Conservation (phyloP, 352 stramenopile species). For the Pythium graminicola region DNA sequence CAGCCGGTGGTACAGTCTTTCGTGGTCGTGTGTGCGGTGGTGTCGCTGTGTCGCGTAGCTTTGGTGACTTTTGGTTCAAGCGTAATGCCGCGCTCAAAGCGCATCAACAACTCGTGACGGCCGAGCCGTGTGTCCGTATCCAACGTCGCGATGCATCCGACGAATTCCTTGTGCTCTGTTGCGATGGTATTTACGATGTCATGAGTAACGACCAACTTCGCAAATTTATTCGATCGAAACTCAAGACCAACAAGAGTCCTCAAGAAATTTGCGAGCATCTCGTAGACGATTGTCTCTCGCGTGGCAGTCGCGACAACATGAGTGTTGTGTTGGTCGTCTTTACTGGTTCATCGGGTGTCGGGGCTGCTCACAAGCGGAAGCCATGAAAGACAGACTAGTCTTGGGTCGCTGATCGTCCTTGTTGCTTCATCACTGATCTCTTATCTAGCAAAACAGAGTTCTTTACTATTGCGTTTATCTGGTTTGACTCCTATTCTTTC, state of each 20-base stretch:
- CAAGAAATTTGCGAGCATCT: conserved; percentile 71
- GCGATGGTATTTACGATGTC: conserved; percentile 93
- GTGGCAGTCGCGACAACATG: conserved; percentile 85
- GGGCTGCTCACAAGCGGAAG: conserved; percentile 23
- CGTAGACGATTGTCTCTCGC: conserved; percentile 74
- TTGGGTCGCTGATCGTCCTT: not conserved
- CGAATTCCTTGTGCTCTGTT: conserved; percentile 90
- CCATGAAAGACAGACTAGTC: conserved; percentile 9
- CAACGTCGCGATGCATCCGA: conserved; percentile 70
- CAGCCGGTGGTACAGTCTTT: conserved; percentile 76
- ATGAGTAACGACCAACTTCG: conserved; percentile 92
- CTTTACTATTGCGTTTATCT: too few relatives aligned
- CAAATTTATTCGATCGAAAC: conserved; percentile 82
- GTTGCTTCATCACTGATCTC: too few relatives aligned
- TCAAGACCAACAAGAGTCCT: conserved; percentile 51
- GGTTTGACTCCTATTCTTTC: not conserved
- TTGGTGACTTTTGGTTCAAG: conserved; percentile 88
- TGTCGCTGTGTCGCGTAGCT: conserved; percentile 79
- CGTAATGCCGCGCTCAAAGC: conserved; percentile 67
- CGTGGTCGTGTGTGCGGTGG: conserved; percentile 77
- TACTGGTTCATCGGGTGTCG: conserved; percentile 16
- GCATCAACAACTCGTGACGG: conserved; percentile 81
- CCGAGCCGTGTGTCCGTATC: conserved; percentile 75
- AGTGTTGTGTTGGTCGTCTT: conserved; percentile 82
- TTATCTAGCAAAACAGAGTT: too few relatives aligned